Evolutionary conservation across 805 yeast species (phyloP).

Genomic region (Pichia californica): DNA sequence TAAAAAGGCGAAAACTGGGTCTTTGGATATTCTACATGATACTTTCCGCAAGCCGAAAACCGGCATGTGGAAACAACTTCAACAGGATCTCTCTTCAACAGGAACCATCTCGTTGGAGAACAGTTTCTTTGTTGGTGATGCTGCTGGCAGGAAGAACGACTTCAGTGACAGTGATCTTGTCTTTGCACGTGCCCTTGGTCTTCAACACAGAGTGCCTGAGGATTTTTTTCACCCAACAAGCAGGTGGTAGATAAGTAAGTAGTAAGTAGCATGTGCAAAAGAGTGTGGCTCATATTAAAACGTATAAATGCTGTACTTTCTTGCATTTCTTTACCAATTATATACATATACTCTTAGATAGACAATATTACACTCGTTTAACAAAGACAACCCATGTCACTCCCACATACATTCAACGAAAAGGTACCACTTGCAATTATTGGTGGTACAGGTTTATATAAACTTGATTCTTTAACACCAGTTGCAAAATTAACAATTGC

Average conservation of each 20-base stretch:
- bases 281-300: too few relatives aligned
- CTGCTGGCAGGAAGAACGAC: constrained; percentile 80
- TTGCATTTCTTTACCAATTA: too few relatives aligned
- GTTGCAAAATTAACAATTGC: constrained; percentile 76
- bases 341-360: too few relatives aligned
- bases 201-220: constrained; percentile 67
- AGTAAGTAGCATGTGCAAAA: too few relatives aligned
- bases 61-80: constrained; percentile 70
- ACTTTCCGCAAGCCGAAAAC: constrained; percentile 62
- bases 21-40: constrained; percentile 28
- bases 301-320: too few relatives aligned
- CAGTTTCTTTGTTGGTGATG: constrained; percentile 81
- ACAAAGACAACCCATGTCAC: background rate
- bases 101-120: background rate
- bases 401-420: constrained; percentile 50
- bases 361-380: too few relatives aligned
- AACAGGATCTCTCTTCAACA: constrained; percentile 29
- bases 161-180: constrained; percentile 70
- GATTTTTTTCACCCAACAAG: too few relatives aligned
- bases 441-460: constrained; percentile 98
- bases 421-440: constrained; percentile 81
- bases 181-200: constrained; percentile 56
- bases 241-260: too few relatives aligned
- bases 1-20: constrained; percentile 13
- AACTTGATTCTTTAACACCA: constrained; percentile 72